Evolutionary conservation across 176 grass and related monocot genomes (phyloP).

Genomic region (barley (Hordeum vulgare)): DNA sequence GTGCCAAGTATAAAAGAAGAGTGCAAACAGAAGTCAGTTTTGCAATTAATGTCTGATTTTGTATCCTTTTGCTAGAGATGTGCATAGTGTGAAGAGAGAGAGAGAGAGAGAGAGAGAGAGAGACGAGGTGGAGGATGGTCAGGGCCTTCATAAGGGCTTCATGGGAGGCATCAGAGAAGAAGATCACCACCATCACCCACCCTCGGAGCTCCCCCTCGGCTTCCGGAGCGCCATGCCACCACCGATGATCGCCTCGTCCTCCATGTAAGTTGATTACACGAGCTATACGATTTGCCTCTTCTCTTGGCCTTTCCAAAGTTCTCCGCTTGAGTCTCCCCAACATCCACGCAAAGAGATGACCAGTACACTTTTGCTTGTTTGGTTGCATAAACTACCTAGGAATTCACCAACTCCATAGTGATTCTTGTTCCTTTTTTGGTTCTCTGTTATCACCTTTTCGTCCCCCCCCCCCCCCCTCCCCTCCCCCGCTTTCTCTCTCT

Average conservation of each 20-base stretch:
- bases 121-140: slow-evolving; percentile 29
- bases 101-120: neutral
- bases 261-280: slow-evolving; percentile 31
- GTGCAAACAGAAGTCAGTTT: slow-evolving; percentile 44
- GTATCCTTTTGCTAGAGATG: slow-evolving; percentile 23
- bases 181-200: neutral
- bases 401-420: slow-evolving; percentile 2
- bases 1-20: slow-evolving; percentile 29
- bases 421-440: neutral
- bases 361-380: neutral
- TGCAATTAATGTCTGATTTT: slow-evolving; percentile 50
- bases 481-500: neutral
- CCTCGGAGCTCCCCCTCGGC: slow-evolving; percentile 8
- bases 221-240: neutral
- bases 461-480: neutral
- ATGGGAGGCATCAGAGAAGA: slow-evolving; percentile 26
- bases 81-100: slow-evolving; percentile 26
- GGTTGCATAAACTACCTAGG: neutral
- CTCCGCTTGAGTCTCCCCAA: neutral
- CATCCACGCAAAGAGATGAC: neutral
- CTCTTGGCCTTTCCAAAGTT: neutral
- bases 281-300: neutral
- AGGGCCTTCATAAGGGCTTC: slow-evolving; percentile 37
- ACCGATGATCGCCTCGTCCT: slow-evolving; percentile 35
- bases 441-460: neutral